Base-by-base conservation (phyloP, 2,329 filamentous ascomycete species). In the Trichoderma hamatum region DNA sequence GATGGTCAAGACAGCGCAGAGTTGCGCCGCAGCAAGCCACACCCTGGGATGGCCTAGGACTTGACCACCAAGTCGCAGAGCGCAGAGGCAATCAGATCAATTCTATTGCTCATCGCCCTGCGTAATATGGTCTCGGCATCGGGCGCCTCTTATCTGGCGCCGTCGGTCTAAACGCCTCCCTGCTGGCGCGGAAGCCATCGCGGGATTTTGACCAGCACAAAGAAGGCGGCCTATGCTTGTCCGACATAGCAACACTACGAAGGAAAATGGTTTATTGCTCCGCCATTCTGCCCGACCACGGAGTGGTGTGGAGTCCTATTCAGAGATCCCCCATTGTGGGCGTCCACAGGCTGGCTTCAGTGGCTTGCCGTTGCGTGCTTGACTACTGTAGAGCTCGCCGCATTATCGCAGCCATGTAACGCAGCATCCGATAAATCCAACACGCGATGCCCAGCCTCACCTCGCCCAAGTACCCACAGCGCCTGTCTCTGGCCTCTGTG, bases 61-160 rank as follows among this genome's bases (percentile, higher is more conserved):
- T 39, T 61, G 26, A 43, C 32, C 46, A 54, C 56, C 54, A 24
- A 30, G 16, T 56, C 46, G 49, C 36, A 58, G 28, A 32, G 26
- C 34, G 49, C 36, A 58, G 28, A 32, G 36, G 61, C 10, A 39
- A 55, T 28, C 61, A 46, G n/a, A 13, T 14, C 24, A 28, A 68
- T 63, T 56, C 66, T 3, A 63, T 63, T 68, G 66, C 66, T 68
- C 66, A 68, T 68, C n/a, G n/a, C 34, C 32, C 58, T 63, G 66
- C 36, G 66, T 68, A 68, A 68, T 68, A 14, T 36, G 9, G 32
- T 16, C n/a, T 26, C 24, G 46, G 39, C 24, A 62, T 62, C 59
- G 24, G 36, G 28, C 24, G 32, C 34, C 16, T 21, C 64, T 67
- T 67, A 67, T 60, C 64, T 59, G 32, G 24, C 26, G 62, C 19